These are phyloP conservation scores for Buxus sempervirens DNA, from an alignment of 164 flowering plant species.

Conservation along the genomic window DNA sequence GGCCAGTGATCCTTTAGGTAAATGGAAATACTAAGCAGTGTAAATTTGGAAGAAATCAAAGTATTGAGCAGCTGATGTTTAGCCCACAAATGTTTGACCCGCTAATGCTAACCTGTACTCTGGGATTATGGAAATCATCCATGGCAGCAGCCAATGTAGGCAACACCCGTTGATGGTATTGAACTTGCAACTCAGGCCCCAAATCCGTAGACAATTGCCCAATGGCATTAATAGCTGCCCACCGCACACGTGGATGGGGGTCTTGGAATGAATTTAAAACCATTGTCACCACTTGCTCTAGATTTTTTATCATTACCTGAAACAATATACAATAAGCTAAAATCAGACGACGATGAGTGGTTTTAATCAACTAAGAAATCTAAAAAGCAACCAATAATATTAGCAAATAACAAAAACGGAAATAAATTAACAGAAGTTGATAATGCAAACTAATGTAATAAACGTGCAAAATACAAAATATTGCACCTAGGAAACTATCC, in stretches of 20 bases:
- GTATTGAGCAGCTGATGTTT: no score
- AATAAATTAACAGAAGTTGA: no score
- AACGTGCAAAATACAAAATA: no score
- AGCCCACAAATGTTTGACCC: no score
- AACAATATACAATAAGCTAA: not conserved
- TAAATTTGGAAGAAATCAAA: no score
- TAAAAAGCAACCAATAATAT: not conserved
- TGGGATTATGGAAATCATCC: slow-evolving; percentile 33
- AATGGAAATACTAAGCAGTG: no score
- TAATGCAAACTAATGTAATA: no score
- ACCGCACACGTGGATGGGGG: slow-evolving; percentile 34
- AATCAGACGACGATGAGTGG: not conserved
- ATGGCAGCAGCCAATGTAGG: slow-evolving; percentile 28
- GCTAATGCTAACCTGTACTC: slow-evolving; percentile 24
- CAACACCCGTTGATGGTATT: slow-evolving; percentile 28
- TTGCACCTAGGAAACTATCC: not conserved
- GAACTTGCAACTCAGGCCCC: slow-evolving; percentile 32
- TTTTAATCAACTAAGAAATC: not conserved
- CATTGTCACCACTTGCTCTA: slow-evolving; percentile 26
- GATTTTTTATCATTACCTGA: slow-evolving; percentile 28
- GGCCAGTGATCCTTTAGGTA: no score
- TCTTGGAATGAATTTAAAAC: slow-evolving; percentile 29
- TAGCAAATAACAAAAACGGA: not conserved
- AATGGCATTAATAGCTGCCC: slow-evolving; percentile 43
- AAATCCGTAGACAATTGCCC: slow-evolving; percentile 38